Evolutionary conservation across 116 monocot genomes (phyloP).

Genomic region (Posidonia oceanica): DNA sequence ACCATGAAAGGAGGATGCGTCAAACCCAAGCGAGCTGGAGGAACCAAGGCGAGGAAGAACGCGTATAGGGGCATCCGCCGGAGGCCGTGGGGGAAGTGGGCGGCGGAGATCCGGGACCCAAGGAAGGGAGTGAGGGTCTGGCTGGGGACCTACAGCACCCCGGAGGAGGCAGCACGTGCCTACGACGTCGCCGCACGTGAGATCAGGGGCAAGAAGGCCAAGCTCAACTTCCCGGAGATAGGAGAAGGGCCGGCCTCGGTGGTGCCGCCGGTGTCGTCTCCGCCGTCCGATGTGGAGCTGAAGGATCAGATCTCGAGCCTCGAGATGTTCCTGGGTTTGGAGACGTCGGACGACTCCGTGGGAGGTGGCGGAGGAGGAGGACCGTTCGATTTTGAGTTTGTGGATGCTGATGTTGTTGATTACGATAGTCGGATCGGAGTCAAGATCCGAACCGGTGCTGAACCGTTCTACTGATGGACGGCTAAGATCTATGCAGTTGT

Average conservation of each 20-base stretch:
- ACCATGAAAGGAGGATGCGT: no score
- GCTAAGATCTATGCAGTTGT: neutral
- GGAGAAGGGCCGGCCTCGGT: neutral
- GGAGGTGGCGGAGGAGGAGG: neutral
- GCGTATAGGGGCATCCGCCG: conserved; percentile 62
- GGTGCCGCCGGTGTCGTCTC: neutral
- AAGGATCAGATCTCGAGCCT: conserved; percentile 20
- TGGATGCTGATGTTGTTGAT: neutral
- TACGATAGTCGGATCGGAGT: no score
- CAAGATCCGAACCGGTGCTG: neutral
- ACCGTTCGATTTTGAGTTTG: neutral
- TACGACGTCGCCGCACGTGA: conserved; percentile 66
- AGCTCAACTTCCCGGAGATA: conserved; percentile 61
- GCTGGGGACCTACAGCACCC: conserved; percentile 66
- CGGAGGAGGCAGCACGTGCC: conserved; percentile 80
- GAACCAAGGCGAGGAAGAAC: conserved; percentile 36
- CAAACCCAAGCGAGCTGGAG: no score
- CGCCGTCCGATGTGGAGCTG: conserved; percentile 6
- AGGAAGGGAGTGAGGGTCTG: conserved; percentile 69
- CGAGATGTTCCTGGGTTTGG: conserved; percentile 14
- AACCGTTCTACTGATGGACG: conserved; percentile 1
- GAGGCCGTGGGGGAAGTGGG: conserved; percentile 89
- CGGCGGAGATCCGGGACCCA: conserved; percentile 88
- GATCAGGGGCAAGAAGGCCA: conserved; percentile 76
- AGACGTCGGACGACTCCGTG: neutral